Percentiles rank a stretch among this genome's conserved stretches.
phyloP scores from a whole-genome alignment of 2,329 filamentous ascomycete genomes.

The Diplocarpon mali region DNA sequence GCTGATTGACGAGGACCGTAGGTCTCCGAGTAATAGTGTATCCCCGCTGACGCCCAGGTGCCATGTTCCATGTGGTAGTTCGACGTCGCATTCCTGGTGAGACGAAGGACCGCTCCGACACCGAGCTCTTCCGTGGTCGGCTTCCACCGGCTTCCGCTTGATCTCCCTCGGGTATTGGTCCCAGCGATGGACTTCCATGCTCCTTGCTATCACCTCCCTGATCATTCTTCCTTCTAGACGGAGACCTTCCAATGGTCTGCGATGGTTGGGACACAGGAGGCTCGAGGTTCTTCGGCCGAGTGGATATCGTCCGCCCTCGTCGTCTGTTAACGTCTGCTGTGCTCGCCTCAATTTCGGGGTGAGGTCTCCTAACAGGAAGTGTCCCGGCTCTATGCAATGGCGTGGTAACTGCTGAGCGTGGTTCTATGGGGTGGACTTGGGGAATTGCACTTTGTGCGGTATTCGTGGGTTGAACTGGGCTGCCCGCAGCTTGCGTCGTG shows the following conservation, averaged over 20 bases:
- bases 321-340: constrained; percentile 2
- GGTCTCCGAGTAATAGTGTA: constrained; percentile 9
- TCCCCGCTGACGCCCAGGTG: constrained; percentile 4
- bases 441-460: neutral
- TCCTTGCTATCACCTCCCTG: constrained; percentile 2
- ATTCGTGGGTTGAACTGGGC: neutral
- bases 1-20: constrained; percentile 5
- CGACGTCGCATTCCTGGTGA: constrained; percentile 9
- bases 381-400: constrained; percentile 9
- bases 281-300: constrained; percentile 5
- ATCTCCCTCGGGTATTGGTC: constrained; percentile 5
- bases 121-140: constrained; percentile 11
- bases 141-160: constrained; percentile 1
- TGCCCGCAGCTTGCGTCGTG: neutral
- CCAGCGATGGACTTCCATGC: neutral
- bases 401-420: neutral
- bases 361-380: constrained; percentile 4
- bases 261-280: constrained; percentile 10
- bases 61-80: constrained; percentile 10
- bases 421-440: constrained; percentile 1
- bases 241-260: constrained; percentile 7
- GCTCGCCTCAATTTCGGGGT: neutral
- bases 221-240: constrained; percentile 1
- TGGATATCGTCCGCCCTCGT: constrained; percentile 13
- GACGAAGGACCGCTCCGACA: constrained; percentile 8